Base-by-base conservation (phyloP, 768 basidiomycete genomes). In the Hygrocybe coccinea region DNA sequence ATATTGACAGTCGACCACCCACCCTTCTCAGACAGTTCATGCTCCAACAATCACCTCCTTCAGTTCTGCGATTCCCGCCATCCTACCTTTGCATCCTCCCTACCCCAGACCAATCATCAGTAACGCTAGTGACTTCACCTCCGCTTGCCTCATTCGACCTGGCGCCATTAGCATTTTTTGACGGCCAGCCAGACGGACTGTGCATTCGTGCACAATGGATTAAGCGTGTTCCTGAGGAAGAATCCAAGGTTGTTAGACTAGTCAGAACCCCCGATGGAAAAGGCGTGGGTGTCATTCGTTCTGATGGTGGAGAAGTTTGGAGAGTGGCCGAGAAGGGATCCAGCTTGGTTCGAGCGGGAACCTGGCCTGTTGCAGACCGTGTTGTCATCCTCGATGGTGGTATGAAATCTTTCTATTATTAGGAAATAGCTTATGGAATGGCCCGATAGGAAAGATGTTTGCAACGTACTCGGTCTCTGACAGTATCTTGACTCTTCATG, bases 1-100 rank as follows among this genome's bases (percentile, higher is more conserved):
- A 95, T 69, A 83, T 97, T 60, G 93, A 95, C 64, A 79, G 88
- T 14, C 81, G 86, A 60, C 94, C 94, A 6, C 94, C 94, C 8
- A 91, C 89, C 2, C 75, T 93, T 2, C 74, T 92, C 25, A 82
- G 79, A 63, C 85, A 87, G 56, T 88, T 90, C 67, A 84, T 81
- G 2, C 70, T 93, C 17, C 82, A 89, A 44, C 84, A 88, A 55
- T 80, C 82, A 1, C 74, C 73, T 14, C 77, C 85, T 14, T 71
- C 71, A 10, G 65, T 77, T 14, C 71, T 87, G 39, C 73, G 77
- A 50, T 52, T 5, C 8, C 65, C 64, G 12, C 86, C 85, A 25
- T 66, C 67, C 12, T 74, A 81, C 61, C 72, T 87, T 11, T 78
- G 79, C 59, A 56, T 85, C 49, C 68, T 87, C 38, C 82, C 82